Evolutionary conservation across 257 asterid species (phyloP).

Genomic region (Gardenia jasminoides): DNA sequence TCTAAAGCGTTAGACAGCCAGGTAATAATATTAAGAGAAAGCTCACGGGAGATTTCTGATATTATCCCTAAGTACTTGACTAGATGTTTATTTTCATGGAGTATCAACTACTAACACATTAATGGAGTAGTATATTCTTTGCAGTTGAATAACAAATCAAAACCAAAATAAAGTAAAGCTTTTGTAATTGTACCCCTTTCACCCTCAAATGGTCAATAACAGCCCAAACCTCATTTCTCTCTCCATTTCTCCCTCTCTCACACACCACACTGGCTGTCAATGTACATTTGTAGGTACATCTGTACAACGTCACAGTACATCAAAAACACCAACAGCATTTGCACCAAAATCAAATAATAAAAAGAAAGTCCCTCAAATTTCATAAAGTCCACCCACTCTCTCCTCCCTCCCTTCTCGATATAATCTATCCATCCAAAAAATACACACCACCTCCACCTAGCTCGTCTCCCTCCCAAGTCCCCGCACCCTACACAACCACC

Average conservation of each 20-base stretch:
- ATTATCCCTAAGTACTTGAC: too few relatives aligned
- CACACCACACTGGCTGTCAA: background rate
- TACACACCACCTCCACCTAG: background rate
- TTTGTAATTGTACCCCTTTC: conserved; percentile 18
- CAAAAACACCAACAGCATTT: too few relatives aligned
- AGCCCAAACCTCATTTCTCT: too few relatives aligned
- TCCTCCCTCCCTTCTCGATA: conserved; percentile 22
- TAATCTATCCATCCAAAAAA: conserved; percentile 12
- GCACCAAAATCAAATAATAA: background rate
- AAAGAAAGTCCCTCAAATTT: background rate
- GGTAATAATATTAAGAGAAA: too few relatives aligned
- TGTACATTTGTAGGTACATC: background rate
- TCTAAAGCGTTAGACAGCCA: too few relatives aligned
- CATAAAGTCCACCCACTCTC: conserved; percentile 9
- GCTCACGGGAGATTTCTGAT: too few relatives aligned
- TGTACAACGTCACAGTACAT: background rate
- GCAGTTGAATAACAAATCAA: background rate
- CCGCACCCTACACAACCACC: conserved; percentile 13
- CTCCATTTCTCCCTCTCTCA: background rate
- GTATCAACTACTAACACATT: too few relatives aligned
- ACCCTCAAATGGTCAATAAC: too few relatives aligned
- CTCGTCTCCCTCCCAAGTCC: background rate
- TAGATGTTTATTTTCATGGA: too few relatives aligned
- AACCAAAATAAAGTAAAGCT: conserved; percentile 8
- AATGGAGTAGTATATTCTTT: background rate